phyloP scores from a whole-genome alignment of 306 rosid species.

The Fragaria nilgerrensis region DNA sequence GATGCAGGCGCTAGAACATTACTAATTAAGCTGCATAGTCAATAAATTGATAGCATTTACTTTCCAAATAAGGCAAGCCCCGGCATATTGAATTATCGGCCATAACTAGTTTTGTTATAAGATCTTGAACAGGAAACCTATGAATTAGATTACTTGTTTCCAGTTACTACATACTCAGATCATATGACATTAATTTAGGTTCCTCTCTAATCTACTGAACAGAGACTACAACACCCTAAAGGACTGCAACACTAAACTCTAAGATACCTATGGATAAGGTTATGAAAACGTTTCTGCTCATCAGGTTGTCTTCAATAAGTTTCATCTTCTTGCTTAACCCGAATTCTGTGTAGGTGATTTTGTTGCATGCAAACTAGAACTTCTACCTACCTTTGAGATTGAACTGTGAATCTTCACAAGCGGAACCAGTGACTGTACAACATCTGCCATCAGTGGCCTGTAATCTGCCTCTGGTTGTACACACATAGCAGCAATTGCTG shows the following conservation, averaged over 20 bases:
- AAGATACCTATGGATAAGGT: constrained; percentile 26
- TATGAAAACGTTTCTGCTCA: neutral
- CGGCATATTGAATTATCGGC: neutral
- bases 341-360: constrained; percentile 47
- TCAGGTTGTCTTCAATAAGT: constrained; percentile 19
- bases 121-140: neutral
- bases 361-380: constrained; percentile 52
- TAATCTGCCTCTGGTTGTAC: constrained; percentile 95
- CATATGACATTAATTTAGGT: neutral
- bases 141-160: neutral
- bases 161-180: neutral
- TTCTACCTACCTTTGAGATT: constrained; percentile 54
- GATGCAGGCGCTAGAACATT: neutral
- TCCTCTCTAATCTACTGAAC: neutral
- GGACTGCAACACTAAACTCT: constrained; percentile 19
- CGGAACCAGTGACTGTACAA: constrained; percentile 89
- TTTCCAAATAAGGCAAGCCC: neutral
- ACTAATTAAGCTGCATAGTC: neutral
- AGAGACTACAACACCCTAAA: constrained; percentile 3
- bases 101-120: neutral
- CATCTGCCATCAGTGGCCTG: constrained; percentile 97
- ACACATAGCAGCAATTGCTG: constrained; percentile 95
- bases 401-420: constrained; percentile 61
- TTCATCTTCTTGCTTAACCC: constrained; percentile 37
- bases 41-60: neutral